Conservation (phyloP, 1,284 basidiomycete species). For the Ganoderma leucocontextum region DNA sequence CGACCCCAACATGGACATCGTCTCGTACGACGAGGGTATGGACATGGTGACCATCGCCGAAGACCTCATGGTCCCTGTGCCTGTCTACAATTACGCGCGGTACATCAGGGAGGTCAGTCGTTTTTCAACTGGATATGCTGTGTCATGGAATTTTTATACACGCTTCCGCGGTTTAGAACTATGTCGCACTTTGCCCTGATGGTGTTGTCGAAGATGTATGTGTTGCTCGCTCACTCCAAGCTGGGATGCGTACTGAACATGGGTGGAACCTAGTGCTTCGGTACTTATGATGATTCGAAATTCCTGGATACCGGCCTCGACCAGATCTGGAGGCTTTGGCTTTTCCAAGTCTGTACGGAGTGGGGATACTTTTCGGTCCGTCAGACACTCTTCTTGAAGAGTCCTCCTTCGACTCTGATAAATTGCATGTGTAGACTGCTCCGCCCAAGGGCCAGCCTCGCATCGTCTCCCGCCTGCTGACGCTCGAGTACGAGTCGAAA, state of each 20-base stretch:
- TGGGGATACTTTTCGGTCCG: constrained; percentile 91
- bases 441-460: constrained; percentile 72
- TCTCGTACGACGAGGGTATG: constrained; percentile 32
- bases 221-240: not conserved
- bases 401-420: not conserved
- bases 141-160: too few species aligned
- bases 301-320: constrained; percentile 71
- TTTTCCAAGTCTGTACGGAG: constrained; percentile 92
- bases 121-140: too few species aligned
- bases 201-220: constrained; percentile 68
- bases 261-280: constrained; percentile 74
- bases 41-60: constrained; percentile 47
- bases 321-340: constrained; percentile 87
- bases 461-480: constrained; percentile 79
- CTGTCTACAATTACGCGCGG: constrained; percentile 78
- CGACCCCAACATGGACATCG: constrained; percentile 13
- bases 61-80: constrained; percentile 56
- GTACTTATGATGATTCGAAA: constrained; percentile 74
- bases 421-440: constrained; percentile 57
- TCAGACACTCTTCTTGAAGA: not conserved
- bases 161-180: too few species aligned
- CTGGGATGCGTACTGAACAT: not conserved
- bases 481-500: constrained; percentile 81
- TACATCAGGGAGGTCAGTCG: constrained; percentile 73
- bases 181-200: constrained; percentile 67